Evolutionary conservation across 208 protist genomes (phyloP).

Genomic region (Trypanosoma lewisi): DNA sequence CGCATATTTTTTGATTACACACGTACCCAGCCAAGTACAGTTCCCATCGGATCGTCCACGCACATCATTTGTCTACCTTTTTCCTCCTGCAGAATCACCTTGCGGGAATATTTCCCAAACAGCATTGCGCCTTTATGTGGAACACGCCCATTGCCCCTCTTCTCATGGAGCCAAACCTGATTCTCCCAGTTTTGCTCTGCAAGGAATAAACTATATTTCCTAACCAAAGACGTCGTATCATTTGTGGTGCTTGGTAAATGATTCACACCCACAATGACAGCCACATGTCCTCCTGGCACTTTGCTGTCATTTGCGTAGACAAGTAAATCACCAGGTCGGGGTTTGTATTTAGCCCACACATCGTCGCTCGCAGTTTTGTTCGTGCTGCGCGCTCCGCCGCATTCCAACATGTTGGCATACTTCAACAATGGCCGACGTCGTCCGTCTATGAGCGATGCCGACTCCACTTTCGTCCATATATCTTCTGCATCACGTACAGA

Average conservation of each 20-base stretch:
- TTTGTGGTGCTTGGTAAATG: background rate
- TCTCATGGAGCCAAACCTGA: slow-evolving; percentile 16
- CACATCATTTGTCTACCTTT: background rate
- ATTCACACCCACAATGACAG: slow-evolving; percentile 58
- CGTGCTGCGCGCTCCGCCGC: background rate
- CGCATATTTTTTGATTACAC: slow-evolving; percentile 3
- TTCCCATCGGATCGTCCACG: slow-evolving; percentile 9
- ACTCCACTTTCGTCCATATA: slow-evolving; percentile 15
- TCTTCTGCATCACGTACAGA: slow-evolving; percentile 12
- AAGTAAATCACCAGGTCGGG: slow-evolving; percentile 21
- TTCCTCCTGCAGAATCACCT: background rate
- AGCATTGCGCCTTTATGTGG: background rate
- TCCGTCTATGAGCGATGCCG: slow-evolving; percentile 2
- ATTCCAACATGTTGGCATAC: slow-evolving; percentile 1
- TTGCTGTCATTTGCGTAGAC: slow-evolving; percentile 14
- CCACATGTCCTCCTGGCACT: slow-evolving; percentile 43
- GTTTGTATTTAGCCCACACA: background rate
- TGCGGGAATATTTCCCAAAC: slow-evolving; percentile 1
- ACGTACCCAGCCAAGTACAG: slow-evolving; percentile 20
- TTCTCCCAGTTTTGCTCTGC: slow-evolving; percentile 78
- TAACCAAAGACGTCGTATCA: background rate
- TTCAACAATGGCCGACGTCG: background rate
- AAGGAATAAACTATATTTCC: slow-evolving; percentile 47
- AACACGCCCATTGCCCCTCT: background rate
- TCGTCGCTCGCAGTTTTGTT: slow-evolving; percentile 1